phyloP scores from a whole-genome alignment of 1,284 basidiomycete species.

The Cryptococcus sp. region DNA sequence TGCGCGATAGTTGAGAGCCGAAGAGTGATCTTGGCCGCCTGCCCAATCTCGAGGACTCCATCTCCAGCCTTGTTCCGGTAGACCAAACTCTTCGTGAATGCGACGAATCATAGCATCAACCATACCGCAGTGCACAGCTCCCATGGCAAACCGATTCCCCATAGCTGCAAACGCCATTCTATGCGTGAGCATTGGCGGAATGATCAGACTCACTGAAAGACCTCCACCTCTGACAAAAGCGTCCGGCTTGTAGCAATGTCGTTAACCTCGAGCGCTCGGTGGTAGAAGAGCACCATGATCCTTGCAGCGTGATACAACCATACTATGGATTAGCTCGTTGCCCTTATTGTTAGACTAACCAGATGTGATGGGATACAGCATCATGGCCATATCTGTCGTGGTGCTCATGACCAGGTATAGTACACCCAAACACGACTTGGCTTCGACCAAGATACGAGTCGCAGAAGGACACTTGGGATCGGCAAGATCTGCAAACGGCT shows the following conservation, averaged over 20 bases:
- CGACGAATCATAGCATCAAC: constrained; percentile 19
- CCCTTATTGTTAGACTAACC: constrained; percentile 18
- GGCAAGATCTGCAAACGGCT: constrained; percentile 32
- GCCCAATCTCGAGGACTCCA: constrained; percentile 2
- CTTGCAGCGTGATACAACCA: constrained; percentile 28
- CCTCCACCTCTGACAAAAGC: constrained; percentile 30
- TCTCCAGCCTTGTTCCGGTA: constrained; percentile 2
- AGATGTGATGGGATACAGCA: constrained; percentile 22
- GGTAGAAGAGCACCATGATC: constrained; percentile 32
- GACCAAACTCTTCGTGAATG: constrained; percentile 14
- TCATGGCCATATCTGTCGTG: constrained; percentile 24
- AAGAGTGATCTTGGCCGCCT: neutral
- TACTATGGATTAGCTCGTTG: constrained; percentile 3
- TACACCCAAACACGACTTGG: constrained; percentile 26
- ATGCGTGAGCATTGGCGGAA: neutral
- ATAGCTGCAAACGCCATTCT: constrained; percentile 21
- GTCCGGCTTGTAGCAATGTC: constrained; percentile 17
- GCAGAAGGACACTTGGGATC: constrained; percentile 24
- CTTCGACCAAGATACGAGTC: constrained; percentile 21
- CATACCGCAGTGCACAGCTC: constrained; percentile 24
- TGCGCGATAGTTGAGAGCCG: constrained; percentile 1
- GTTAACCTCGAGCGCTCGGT: constrained; percentile 20
- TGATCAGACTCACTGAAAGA: constrained; percentile 26
- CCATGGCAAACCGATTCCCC: constrained; percentile 21
- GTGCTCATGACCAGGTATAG: constrained; percentile 28